A percentile compares a stretch with the other conserved stretches of the same genome.
phyloP scores from a whole-genome alignment of 176 grass and related monocot species.

The Aegilops tauschii region DNA sequence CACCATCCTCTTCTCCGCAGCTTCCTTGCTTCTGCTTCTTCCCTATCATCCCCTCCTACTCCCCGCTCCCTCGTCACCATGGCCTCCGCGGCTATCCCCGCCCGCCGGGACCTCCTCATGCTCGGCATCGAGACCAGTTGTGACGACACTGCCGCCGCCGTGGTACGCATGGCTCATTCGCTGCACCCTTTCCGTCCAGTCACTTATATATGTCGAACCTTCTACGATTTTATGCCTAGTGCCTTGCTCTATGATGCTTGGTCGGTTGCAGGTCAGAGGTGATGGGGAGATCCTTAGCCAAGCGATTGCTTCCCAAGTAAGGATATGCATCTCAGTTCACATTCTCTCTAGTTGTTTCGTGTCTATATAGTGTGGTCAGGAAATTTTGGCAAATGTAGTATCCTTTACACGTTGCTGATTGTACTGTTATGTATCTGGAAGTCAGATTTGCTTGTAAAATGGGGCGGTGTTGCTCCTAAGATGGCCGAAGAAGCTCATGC shows the following conservation, averaged over 20 bases:
- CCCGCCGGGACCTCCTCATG: slow-evolving; percentile 50
- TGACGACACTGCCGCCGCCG: slow-evolving; percentile 81
- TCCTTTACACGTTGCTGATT: neutral
- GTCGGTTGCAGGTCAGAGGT: slow-evolving; percentile 64
- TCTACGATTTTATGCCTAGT: slow-evolving; percentile 16
- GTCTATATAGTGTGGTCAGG: neutral
- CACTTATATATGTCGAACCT: neutral
- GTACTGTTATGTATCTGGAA: slow-evolving; percentile 25
- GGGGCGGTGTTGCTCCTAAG: slow-evolving; percentile 86
- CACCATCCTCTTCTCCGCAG: neutral
- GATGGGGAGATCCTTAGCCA: slow-evolving; percentile 89
- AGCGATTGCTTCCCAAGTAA: slow-evolving; percentile 84
- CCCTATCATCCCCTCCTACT: neutral
- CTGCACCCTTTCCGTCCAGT: neutral
- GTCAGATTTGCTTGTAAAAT: slow-evolving; percentile 86
- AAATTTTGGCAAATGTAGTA: neutral
- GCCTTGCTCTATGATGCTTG: neutral
- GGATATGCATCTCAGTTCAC: neutral
- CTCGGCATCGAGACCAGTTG: slow-evolving; percentile 97
- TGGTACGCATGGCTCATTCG: slow-evolving; percentile 34
- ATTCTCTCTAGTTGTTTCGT: neutral
- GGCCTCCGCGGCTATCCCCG: neutral
- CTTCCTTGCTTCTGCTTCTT: neutral
- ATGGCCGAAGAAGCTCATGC: slow-evolving; percentile 94
- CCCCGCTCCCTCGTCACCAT: slow-evolving; percentile 17